A percentile compares a stretch with the other conserved stretches of the same genome.
Conservation (phyloP, 768 basidiomycete species). For the Suillus variegatus region DNA sequence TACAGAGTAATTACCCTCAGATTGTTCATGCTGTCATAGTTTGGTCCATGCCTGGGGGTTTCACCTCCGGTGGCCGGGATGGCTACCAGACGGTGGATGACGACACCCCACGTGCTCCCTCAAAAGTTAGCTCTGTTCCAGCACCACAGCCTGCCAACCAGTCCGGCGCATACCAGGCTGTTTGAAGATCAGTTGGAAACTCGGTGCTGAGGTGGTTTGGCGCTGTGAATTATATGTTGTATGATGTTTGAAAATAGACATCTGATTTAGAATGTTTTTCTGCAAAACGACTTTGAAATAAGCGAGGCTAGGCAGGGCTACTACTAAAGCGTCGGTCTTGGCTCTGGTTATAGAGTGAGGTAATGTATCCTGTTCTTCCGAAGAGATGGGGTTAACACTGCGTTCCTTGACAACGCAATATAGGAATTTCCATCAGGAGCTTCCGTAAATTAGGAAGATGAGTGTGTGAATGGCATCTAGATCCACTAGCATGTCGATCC, state of each 20-base stretch:
- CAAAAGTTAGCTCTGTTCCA: not conserved
- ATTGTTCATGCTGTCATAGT: constrained; percentile 39
- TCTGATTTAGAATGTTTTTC: not conserved
- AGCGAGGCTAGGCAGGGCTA: not conserved
- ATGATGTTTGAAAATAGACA: not conserved
- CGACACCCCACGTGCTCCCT: constrained; percentile 35
- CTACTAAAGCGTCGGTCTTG: not conserved
- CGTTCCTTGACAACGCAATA: constrained; percentile 2
- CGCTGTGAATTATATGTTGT: not conserved
- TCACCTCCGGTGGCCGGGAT: constrained; percentile 52
- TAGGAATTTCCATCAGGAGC: constrained; percentile 5
- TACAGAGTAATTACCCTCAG: not conserved
- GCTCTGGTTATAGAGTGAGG: constrained; percentile 1
- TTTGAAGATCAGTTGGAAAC: not conserved
- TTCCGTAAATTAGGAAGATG: constrained; percentile 2
- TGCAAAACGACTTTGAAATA: not conserved
- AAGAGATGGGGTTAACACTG: not conserved
- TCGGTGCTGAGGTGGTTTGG: not conserved
- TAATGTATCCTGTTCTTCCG: constrained; percentile 1
- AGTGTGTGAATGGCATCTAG: constrained; percentile 13
- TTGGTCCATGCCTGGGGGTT: constrained; percentile 80
- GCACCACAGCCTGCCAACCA: constrained; percentile 3
- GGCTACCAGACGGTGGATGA: constrained; percentile 68
- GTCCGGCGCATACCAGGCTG: not conserved
- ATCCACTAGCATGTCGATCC: constrained; percentile 2